These are phyloP conservation scores for Solanum lycopersicoides DNA, from an alignment of 257 asterid genomes.

Conservation along the genomic window DNA sequence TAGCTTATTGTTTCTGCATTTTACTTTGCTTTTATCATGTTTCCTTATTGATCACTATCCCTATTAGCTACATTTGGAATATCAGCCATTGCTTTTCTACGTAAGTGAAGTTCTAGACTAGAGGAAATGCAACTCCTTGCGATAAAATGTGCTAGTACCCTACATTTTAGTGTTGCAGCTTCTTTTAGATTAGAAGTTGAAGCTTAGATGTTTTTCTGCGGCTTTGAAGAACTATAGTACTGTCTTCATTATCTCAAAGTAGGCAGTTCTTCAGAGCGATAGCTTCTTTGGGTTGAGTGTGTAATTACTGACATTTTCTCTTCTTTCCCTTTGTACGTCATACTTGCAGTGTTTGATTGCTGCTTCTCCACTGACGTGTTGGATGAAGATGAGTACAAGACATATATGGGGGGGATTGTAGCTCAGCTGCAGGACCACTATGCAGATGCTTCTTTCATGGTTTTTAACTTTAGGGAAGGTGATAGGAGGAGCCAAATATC, in stretches of 20 bases:
- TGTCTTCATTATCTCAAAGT: neutral
- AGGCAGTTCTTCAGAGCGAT: neutral
- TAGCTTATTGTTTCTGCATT: neutral
- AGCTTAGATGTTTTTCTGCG: neutral
- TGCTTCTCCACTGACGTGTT: conserved; percentile 93
- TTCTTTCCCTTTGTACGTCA: conserved; percentile 4
- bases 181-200: neutral
- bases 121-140: neutral
- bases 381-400: conserved; percentile 83
- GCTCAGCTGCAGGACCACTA: conserved; percentile 96
- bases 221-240: neutral
- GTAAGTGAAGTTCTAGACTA: neutral
- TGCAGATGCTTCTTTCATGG: conserved; percentile 98
- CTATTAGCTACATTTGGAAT: neutral
- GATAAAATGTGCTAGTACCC: neutral
- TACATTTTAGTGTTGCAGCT: neutral
- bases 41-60: neutral
- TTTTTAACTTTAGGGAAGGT: conserved; percentile 92
- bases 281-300: neutral
- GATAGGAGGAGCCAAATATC: conserved; percentile 81
- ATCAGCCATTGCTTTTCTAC: neutral
- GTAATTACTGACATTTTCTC: neutral
- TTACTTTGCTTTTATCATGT: neutral
- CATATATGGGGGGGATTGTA: conserved; percentile 86
- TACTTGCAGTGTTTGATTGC: conserved; percentile 83